Conservation (phyloP, 257 asterid genomes). For the Solanum sitiens region DNA sequence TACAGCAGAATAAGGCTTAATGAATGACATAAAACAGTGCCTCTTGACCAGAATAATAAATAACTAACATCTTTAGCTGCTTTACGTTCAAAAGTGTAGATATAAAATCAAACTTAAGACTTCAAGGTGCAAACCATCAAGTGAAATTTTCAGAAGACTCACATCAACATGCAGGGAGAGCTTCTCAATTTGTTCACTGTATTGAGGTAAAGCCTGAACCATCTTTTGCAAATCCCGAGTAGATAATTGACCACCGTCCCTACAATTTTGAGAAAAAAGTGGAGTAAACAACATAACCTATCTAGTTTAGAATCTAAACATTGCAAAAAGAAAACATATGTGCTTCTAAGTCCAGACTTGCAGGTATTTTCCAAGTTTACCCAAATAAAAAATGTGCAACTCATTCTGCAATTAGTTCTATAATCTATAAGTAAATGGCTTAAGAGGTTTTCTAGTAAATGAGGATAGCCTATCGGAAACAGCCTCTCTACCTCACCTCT, state of each 20-base stretch:
- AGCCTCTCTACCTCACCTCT: not conserved
- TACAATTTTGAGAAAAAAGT: slow-evolving; percentile 18
- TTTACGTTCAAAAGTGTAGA: not conserved
- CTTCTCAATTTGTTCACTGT: slow-evolving; percentile 97
- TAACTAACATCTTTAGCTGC: not conserved
- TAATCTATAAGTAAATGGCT: not conserved
- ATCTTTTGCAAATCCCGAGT: slow-evolving; percentile 96
- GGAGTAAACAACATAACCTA: slow-evolving; percentile 2
- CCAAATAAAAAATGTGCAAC: not conserved
- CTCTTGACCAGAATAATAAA: not conserved
- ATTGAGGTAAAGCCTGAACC: slow-evolving; percentile 99
- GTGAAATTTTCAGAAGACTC: slow-evolving; percentile 33
- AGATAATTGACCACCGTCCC: slow-evolving; percentile 77
- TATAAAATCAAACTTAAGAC: not conserved
- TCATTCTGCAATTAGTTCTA: not conserved
- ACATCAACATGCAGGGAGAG: slow-evolving; percentile 99
- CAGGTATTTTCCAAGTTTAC: not conserved
- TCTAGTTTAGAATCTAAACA: not conserved
- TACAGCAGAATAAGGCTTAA: not conserved
- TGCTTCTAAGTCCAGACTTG: not conserved
- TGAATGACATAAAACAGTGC: not conserved
- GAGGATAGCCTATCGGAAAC: not conserved
- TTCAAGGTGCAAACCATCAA: not conserved
- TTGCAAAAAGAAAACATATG: not conserved
- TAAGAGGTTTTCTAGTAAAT: not conserved